Evolutionary conservation across 306 rosid species (phyloP), one percentile per base, ranked within the genome.

Genomic region (Trichosanthes cucumerina): DNA sequence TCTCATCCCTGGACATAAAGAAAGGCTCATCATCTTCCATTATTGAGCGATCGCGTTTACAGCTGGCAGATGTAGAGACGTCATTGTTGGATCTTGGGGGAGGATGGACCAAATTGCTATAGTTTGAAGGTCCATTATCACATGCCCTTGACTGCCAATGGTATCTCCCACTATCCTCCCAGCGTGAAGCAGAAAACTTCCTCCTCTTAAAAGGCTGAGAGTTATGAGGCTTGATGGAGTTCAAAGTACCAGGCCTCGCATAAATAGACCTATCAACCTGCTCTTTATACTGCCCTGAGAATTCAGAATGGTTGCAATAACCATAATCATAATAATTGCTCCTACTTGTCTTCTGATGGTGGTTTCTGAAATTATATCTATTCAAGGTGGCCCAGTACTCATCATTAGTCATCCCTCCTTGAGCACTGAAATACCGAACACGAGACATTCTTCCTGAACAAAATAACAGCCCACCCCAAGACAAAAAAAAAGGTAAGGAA

Each of bases 1-100:
- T 92, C 87, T 92, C 98, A 79, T 90, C 97, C 86, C 97, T 91
- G 9, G 99, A 92, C 99, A 95, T 77, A 75, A 92, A 91, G 71
- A 82, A 64, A 3, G 88, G 89, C 62, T 86, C 89, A 50, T 92
- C 99, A 41, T 95, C 96, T 44, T 90, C 97, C 82, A 91, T 90
- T 65, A 82, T 78, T 23, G 93, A 80, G 78, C 76, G 80, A 69
- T 84, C 91, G 21, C 84, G 88, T 84, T 95, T 92, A 82, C 86
- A 75, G 52, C 80, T 79, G 59, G 88, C 72, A 66, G 92, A 81
- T 24, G 88, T 85, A 68, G 87, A 85, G 75, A 87, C 82, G 80
- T 85, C 89, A 2, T 83, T 85, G 36, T 77, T 84, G 79, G 88
- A 83, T 80, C 92, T 83, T 50, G 80, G 41, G 26, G 82, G 88